Evolutionary conservation across 148 eudicot genomes (phyloP), one percentile per base, ranked within the genome.

Genomic region (Rhododendron simsii): DNA sequence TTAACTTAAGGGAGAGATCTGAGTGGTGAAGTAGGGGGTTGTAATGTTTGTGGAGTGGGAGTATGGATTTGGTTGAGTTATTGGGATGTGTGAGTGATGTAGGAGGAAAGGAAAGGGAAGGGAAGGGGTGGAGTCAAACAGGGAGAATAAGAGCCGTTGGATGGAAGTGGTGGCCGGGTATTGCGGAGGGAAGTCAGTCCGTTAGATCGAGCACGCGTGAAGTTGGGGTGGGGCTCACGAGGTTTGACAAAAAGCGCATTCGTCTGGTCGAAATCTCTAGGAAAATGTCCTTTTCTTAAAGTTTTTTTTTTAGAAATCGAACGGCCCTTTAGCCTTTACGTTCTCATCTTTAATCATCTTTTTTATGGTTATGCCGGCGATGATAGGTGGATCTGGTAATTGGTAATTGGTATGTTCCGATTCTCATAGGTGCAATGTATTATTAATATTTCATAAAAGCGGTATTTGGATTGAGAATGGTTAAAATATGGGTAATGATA

Each of bases 161-260:
- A 91, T 91, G 86, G 59, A 85, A 61, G 33, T 45, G 86, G 88
- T 85, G 75, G 83, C 84, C 88, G 88, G 75, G 47, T 85, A 47
- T 59, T 83, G 51, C 79, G 91, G 87, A 23, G 37, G 33, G 73
- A 81, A 20, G 41, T 71, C 18, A 12, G 73, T 16, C 83, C 89
- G 92, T 91, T 71, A 80, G 93, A 89, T 89, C 75, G 33, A 28
- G 89, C 91, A 89, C 89, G 93, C 93, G 93, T 91, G 91, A 88
- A 2, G 5, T 78, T 15, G 50, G 26, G 89, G 89, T 81, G 89
- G 86, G 85, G 69, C 84, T 44, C 86, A 87, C 84, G 33, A 81
- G 80, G 84, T 87, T 84, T 87, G 89, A 87, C 89, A 87, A 79
- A 83, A 81, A 55, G 77, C 63, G 85, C 10, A 87, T 71, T 59